A percentile compares a stretch with the other conserved stretches of the same genome.
These are phyloP conservation scores for Populus hybrid DNA, from an alignment of 441 rosid genomes.

Conservation along the genomic window DNA sequence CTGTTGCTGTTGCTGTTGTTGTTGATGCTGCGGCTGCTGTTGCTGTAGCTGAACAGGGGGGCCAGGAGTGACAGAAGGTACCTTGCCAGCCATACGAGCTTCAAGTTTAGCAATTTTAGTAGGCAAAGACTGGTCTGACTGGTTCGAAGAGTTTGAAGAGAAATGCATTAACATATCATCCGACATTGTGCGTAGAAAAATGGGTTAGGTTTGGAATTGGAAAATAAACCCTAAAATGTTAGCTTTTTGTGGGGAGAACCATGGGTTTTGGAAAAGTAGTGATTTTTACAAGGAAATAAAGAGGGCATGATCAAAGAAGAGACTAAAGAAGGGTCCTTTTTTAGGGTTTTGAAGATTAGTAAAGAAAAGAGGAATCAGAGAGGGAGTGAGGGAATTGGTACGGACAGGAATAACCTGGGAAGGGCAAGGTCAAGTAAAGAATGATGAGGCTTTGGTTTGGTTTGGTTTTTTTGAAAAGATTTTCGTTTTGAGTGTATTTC, in stretches of 20 bases:
- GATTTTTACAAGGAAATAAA: background rate
- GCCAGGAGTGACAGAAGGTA: constrained; percentile 37
- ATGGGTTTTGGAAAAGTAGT: background rate
- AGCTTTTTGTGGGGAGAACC: background rate
- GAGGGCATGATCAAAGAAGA: background rate
- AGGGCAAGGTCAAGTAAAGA: background rate
- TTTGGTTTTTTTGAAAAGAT: background rate
- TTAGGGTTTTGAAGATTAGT: background rate
- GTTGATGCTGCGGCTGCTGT: constrained; percentile 27
- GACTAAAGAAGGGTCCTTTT: background rate
- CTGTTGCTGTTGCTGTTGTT: constrained; percentile 34
- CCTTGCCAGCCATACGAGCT: constrained; percentile 94
- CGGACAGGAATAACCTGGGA: background rate
- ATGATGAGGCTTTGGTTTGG: background rate
- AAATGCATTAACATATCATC: constrained; percentile 89
- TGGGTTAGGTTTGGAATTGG: background rate
- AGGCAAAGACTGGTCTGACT: constrained; percentile 90
- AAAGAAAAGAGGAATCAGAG: background rate
- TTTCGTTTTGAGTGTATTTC: background rate
- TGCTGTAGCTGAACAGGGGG: constrained; percentile 25
- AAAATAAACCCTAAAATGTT: background rate
- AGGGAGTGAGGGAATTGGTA: background rate
- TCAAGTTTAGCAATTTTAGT: constrained; percentile 97
- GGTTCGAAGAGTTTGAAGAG: constrained; percentile 93
- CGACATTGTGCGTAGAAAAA: constrained; percentile 46